A percentile compares a stretch with the other conserved stretches of the same genome.
phyloP scores from a whole-genome alignment of 495 filamentous ascomycete species.

The Evernia prunastri region DNA sequence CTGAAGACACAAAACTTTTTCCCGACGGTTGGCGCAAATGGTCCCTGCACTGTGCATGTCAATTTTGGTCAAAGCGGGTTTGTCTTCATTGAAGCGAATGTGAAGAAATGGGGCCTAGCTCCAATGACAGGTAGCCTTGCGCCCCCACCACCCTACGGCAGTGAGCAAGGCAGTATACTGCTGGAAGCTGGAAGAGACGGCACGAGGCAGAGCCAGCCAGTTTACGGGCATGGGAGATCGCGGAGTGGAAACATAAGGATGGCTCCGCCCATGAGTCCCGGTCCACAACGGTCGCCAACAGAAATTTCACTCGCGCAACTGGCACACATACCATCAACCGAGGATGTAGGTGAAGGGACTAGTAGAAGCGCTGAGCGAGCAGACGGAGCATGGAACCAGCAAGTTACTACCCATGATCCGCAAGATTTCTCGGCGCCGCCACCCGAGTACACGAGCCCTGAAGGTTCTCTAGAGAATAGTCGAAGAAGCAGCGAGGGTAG shows the following conservation, averaged over 20 bases:
- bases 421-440: constrained; percentile 43
- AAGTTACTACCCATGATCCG: constrained; percentile 35
- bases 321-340: constrained; percentile 63
- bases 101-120: constrained; percentile 98
- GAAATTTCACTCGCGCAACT: constrained; percentile 87
- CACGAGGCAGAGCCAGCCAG: constrained; percentile 48
- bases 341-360: constrained; percentile 68
- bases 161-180: constrained; percentile 90
- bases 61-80: constrained; percentile 98
- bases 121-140: constrained; percentile 93
- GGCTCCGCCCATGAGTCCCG: constrained; percentile 72
- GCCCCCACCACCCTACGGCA: constrained; percentile 92
- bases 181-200: constrained; percentile 77
- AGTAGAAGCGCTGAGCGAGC: constrained; percentile 49
- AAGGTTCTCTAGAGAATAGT: constrained; percentile 45
- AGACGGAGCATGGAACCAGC: constrained; percentile 29
- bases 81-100: constrained; percentile 97
- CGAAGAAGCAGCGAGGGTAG: constrained; percentile 46
- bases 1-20: constrained; percentile 94
- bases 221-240: constrained; percentile 36
- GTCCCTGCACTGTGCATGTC: constrained; percentile 85
- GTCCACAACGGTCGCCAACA: constrained; percentile 84
- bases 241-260: constrained; percentile 53
- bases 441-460: constrained; percentile 70
- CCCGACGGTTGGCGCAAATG: constrained; percentile 89